phyloP scores from a whole-genome alignment of 192 early-diverging fungal genomes.

The Ramicandelaber brevisporus region DNA sequence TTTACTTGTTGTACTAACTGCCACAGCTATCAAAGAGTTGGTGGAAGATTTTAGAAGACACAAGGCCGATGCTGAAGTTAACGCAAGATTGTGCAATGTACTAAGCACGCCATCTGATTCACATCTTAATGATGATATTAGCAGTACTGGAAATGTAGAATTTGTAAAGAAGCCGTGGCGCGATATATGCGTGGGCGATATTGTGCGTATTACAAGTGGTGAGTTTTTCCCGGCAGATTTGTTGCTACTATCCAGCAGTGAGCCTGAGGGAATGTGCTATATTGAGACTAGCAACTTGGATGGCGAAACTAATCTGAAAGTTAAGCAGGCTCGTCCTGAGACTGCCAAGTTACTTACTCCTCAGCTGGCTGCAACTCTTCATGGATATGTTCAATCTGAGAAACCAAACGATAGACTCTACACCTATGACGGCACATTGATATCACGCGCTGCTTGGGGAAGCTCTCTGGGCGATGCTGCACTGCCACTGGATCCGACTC shows the following conservation, averaged over 20 bases:
- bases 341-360: slow-evolving; percentile 51
- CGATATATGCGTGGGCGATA: slow-evolving; percentile 67
- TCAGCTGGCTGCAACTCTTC: slow-evolving; percentile 25
- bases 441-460: slow-evolving; percentile 14
- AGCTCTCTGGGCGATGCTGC: slow-evolving; percentile 24
- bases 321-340: slow-evolving; percentile 77
- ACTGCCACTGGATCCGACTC: slow-evolving; percentile 65
- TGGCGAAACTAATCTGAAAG: slow-evolving; percentile 95
- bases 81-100: slow-evolving; percentile 32
- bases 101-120: slow-evolving; percentile 22
- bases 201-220: slow-evolving; percentile 65
- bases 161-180: slow-evolving; percentile 58
- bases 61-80: slow-evolving; percentile 43
- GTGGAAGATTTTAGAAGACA: slow-evolving; percentile 76
- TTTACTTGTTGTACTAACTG: slow-evolving; percentile 57
- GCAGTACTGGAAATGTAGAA: slow-evolving; percentile 4
- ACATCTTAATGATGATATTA: slow-evolving; percentile 5
- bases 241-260: slow-evolving; percentile 66
- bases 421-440: slow-evolving; percentile 58
- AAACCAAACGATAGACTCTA: slow-evolving; percentile 91
- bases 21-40: slow-evolving; percentile 83
- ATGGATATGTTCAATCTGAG: slow-evolving; percentile 69
- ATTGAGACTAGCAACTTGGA: slow-evolving; percentile 97
- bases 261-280: slow-evolving; percentile 90
- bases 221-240: slow-evolving; percentile 85